Percentiles rank a stretch among this genome's conserved stretches.
Evolutionary conservation across 2,329 filamentous ascomycete genomes (phyloP).

Genomic region (Sporothrix mexicana): DNA sequence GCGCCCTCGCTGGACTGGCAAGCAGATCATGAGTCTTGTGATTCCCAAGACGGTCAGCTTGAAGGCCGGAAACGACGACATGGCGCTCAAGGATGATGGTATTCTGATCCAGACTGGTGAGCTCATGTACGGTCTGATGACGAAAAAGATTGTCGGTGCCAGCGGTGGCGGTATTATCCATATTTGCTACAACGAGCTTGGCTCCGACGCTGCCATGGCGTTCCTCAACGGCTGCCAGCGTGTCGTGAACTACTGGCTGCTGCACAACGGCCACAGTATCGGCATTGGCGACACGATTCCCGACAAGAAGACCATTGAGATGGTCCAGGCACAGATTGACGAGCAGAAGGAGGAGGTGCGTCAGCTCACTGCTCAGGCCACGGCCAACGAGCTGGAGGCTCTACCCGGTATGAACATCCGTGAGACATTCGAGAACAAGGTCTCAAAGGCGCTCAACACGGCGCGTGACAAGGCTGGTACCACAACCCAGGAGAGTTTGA

Average conservation of each 20-base stretch:
- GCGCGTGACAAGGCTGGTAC: conserved; percentile 97
- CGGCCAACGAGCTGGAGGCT: conserved; percentile 86
- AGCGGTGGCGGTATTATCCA: conserved; percentile 90
- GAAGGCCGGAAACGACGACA: conserved; percentile 66
- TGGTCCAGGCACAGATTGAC: conserved; percentile 82
- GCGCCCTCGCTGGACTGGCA: conserved; percentile 92
- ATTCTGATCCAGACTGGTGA: conserved; percentile 85
- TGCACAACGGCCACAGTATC: conserved; percentile 96
- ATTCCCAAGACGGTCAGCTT: conserved; percentile 87
- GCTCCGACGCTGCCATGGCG: conserved; percentile 81
- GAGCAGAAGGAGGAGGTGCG: conserved; percentile 82
- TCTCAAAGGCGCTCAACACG: conserved; percentile 90
- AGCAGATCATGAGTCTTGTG: conserved; percentile 94
- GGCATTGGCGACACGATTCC: conserved; percentile 98
- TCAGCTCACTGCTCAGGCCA: conserved; percentile 75
- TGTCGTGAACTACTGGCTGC: conserved; percentile 95
- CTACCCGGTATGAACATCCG: conserved; percentile 97
- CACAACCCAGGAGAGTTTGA: conserved; percentile 87
- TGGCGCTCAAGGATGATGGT: conserved; percentile 75
- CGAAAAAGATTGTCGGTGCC: conserved; percentile 94
- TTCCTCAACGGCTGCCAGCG: conserved; percentile 97
- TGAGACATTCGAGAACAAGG: conserved; percentile 97
- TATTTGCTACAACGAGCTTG: conserved; percentile 94
- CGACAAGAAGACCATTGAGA: conserved; percentile 80
- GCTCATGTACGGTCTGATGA: conserved; percentile 86